Conservation (phyloP, 2,329 filamentous ascomycete genomes). For the Cordyceps farinosa region DNA sequence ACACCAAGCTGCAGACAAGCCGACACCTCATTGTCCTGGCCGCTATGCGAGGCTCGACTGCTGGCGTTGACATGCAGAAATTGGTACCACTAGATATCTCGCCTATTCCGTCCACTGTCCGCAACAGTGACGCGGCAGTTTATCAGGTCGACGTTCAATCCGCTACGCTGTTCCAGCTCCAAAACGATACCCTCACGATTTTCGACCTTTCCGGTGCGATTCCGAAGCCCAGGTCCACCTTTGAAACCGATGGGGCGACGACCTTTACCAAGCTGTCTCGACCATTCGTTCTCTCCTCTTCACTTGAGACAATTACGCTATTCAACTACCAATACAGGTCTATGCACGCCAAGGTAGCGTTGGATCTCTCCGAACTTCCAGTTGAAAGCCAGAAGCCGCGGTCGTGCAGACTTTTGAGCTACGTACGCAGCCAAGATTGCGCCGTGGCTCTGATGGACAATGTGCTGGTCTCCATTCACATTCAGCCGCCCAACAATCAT, state of each 20-base stretch:
- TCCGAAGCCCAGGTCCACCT: slow-evolving; percentile 55
- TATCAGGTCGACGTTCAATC: slow-evolving; percentile 61
- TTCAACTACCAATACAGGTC: slow-evolving; percentile 68
- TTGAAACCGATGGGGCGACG: slow-evolving; percentile 48
- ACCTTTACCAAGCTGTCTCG: slow-evolving; percentile 66
- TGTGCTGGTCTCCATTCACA: slow-evolving; percentile 64
- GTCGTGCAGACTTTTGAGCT: slow-evolving; percentile 49
- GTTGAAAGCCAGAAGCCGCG: slow-evolving; percentile 33
- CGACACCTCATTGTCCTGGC: slow-evolving; percentile 35
- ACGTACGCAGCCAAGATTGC: slow-evolving; percentile 63
- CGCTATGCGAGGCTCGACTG: slow-evolving; percentile 26
- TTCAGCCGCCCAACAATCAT: slow-evolving; percentile 58
- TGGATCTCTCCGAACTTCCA: slow-evolving; percentile 43
- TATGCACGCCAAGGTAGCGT: slow-evolving; percentile 47
- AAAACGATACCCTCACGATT: slow-evolving; percentile 50
- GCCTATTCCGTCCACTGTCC: slow-evolving; percentile 31
- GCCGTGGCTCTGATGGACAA: slow-evolving; percentile 62
- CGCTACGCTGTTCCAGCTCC: slow-evolving; percentile 60
- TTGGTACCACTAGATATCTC: slow-evolving; percentile 39
- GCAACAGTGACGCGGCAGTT: slow-evolving; percentile 19
- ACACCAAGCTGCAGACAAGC: slow-evolving; percentile 28
- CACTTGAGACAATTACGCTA: slow-evolving; percentile 52
- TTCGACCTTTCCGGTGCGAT: slow-evolving; percentile 63
- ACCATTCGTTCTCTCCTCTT: slow-evolving; percentile 62
- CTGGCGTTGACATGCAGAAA: slow-evolving; percentile 31